Percentiles rank a stretch among this genome's conserved stretches.
These are phyloP conservation scores for Coffea humblotiana DNA, from an alignment of 305 asterid species.

Conservation along the genomic window DNA sequence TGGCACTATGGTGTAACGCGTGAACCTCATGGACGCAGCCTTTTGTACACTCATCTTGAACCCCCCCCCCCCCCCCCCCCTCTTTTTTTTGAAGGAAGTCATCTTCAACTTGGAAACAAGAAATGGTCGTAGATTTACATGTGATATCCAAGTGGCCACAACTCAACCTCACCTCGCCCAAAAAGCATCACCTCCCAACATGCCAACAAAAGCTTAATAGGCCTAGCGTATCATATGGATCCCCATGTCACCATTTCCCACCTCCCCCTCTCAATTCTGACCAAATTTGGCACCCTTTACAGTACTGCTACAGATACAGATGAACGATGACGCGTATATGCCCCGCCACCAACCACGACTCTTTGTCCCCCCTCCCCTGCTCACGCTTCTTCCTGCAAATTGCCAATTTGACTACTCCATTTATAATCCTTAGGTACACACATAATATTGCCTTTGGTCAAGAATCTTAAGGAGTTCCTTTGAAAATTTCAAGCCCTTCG, in stretches of 20 bases:
- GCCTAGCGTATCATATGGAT: too few relatives aligned
- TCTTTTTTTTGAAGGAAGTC: too few relatives aligned
- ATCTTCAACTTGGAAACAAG: neutral
- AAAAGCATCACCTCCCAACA: neutral
- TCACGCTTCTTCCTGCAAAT: neutral
- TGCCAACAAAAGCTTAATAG: neutral
- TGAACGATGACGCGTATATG: neutral
- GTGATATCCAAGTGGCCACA: slow-evolving; percentile 21
- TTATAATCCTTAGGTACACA: neutral
- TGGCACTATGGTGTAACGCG: slow-evolving; percentile 8
- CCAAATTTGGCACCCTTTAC: neutral
- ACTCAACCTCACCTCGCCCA: neutral
- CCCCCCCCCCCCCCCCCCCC: too few relatives aligned
- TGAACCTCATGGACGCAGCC: slow-evolving; percentile 18
- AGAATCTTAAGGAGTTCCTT: neutral
- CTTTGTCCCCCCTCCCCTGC: neutral
- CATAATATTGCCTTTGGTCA: neutral
- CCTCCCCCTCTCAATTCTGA: neutral
- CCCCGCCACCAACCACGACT: neutral
- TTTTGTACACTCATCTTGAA: neutral
- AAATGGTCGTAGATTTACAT: neutral
- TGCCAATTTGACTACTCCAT: neutral
- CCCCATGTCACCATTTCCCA: neutral
- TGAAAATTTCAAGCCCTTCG: neutral
- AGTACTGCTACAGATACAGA: neutral